Percentiles rank a stretch among this genome's conserved stretches.
These are phyloP conservation scores for Mrakia frigida DNA, from an alignment of 768 basidiomycete species.

Conservation along the genomic window DNA sequence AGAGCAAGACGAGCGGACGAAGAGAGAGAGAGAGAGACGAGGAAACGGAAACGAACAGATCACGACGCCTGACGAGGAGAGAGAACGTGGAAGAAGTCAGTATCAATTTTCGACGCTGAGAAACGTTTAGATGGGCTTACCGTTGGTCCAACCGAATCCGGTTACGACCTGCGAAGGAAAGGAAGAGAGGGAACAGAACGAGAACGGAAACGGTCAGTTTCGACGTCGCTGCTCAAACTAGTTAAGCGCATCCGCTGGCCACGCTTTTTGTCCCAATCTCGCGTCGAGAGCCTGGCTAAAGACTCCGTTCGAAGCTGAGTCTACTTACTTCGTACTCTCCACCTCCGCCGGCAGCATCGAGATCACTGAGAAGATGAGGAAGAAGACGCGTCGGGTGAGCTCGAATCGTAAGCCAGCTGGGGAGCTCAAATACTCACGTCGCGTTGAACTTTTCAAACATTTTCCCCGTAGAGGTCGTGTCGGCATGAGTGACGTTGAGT, in stretches of 20 bases:
- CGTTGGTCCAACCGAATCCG: constrained; percentile 88
- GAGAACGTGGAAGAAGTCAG: background rate
- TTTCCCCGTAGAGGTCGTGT: constrained; percentile 43
- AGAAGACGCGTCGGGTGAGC: background rate
- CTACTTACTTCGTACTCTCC: constrained; percentile 34
- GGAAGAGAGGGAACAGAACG: no score
- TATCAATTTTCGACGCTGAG: no score
- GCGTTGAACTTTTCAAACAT: constrained; percentile 88
- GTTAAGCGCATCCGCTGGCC: no score
- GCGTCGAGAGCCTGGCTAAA: no score
- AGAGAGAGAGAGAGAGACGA: background rate
- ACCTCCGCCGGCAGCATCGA: constrained; percentile 48
- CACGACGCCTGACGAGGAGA: background rate
- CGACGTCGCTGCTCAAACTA: no score
- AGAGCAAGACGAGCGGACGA: background rate
- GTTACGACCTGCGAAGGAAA: constrained; percentile 33
- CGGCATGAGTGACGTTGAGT: constrained; percentile 21
- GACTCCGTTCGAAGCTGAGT: no score
- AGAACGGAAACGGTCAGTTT: no score
- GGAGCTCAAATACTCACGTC: no score
- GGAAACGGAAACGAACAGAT: background rate
- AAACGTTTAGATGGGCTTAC: constrained; percentile 35
- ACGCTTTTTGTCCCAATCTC: no score
- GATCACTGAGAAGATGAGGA: constrained; percentile 45
- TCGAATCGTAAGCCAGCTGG: no score